Percentiles rank a stretch among this genome's conserved stretches.
Conservation (phyloP, 441 rosid genomes). For the Theobroma grandiflorum region DNA sequence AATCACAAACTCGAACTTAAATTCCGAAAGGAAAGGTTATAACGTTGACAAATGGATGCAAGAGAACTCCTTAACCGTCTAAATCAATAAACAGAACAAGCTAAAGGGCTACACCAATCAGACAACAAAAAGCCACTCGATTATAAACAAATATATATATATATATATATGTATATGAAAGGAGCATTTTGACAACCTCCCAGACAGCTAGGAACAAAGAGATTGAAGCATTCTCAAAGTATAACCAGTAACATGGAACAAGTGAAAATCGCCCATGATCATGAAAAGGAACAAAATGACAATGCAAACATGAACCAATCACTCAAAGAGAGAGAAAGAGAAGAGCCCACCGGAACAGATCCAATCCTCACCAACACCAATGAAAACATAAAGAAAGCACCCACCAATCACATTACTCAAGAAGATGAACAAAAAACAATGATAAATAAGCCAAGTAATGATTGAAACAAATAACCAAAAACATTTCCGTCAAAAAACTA, state of each 20-base stretch:
- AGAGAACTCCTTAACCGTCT: neutral
- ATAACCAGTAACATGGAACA: neutral
- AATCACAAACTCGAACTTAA: neutral
- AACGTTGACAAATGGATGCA: neutral
- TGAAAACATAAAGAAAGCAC: constrained; percentile 18
- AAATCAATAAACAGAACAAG: constrained; percentile 8
- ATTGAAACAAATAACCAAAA: neutral
- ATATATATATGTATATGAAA: neutral
- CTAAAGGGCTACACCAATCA: neutral
- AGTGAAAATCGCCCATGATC: neutral
- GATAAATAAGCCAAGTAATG: neutral
- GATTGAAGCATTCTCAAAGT: constrained; percentile 1
- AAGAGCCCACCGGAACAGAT: constrained; percentile 13
- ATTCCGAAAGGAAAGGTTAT: neutral
- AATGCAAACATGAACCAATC: constrained; percentile 16
- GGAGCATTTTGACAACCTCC: neutral
- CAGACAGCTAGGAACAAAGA: neutral
- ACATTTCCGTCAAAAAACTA: neutral
- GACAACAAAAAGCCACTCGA: neutral
- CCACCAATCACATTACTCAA: constrained; percentile 28
- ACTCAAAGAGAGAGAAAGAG: neutral
- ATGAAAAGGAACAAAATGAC: neutral
- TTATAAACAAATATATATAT: neutral
- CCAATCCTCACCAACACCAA: constrained; percentile 23
- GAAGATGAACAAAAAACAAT: neutral